These are phyloP conservation scores for Aspergillus sp. DNA, from an alignment of 2,329 filamentous ascomycete genomes.

Conservation along the genomic window DNA sequence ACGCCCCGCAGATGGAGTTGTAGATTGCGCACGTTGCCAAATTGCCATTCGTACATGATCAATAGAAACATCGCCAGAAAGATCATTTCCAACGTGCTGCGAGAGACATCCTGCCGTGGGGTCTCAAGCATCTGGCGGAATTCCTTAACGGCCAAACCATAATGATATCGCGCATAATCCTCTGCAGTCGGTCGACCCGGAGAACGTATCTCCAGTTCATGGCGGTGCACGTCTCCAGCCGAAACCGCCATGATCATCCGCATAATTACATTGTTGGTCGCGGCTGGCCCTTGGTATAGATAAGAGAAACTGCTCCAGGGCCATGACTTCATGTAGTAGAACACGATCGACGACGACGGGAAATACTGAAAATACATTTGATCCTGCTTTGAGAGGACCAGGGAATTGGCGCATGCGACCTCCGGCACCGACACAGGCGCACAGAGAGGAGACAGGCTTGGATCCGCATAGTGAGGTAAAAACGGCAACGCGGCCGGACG, in stretches of 20 bases:
- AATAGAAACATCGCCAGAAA: conserved; percentile 32
- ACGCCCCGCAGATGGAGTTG: conserved; percentile 31
- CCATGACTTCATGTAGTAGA: conserved; percentile 32
- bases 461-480: conserved; percentile 5
- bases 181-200: conserved; percentile 22
- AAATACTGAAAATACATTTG: conserved; percentile 28
- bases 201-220: conserved; percentile 18
- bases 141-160: conserved; percentile 30
- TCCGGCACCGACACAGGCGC: conserved; percentile 13
- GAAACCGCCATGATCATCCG: conserved; percentile 33
- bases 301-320: conserved; percentile 32
- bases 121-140: conserved; percentile 28
- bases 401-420: conserved; percentile 25
- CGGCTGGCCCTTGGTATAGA: conserved; percentile 28
- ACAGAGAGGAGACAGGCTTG: conserved; percentile 18
- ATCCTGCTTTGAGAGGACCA: conserved; percentile 27
- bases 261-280: conserved; percentile 31
- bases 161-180: conserved; percentile 27
- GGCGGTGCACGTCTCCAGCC: conserved; percentile 30
- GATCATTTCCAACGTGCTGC: conserved; percentile 25
- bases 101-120: conserved; percentile 18
- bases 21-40: conserved; percentile 27
- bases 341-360: conserved; percentile 25
- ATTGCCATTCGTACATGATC: conserved; percentile 30
- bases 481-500: conserved; percentile 15